These are phyloP conservation scores for Rhododendron henanense DNA, from an alignment of 148 eudicot genomes.

Conservation along the genomic window DNA sequence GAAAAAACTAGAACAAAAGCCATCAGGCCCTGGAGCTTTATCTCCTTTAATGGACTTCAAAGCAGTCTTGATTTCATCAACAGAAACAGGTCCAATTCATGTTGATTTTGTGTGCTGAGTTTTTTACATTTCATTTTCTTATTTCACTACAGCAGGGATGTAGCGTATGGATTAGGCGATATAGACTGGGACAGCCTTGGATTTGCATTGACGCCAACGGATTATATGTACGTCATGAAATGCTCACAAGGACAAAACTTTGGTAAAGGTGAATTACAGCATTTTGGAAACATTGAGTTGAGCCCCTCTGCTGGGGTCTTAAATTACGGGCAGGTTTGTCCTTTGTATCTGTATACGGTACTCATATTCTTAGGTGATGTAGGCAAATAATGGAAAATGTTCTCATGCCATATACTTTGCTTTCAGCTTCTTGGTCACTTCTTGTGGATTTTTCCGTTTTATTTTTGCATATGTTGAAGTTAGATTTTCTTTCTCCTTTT, in stretches of 20 bases:
- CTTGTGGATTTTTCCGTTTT: background rate
- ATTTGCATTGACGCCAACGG: constrained; percentile 72
- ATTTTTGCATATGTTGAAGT: background rate
- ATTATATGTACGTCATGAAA: constrained; percentile 85
- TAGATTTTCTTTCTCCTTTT: background rate
- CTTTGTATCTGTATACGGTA: background rate
- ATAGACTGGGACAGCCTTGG: constrained; percentile 98
- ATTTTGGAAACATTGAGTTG: constrained; percentile 87
- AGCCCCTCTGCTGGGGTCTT: constrained; percentile 91
- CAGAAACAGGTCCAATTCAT: background rate
- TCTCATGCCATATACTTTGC: background rate
- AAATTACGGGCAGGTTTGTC: constrained; percentile 88
- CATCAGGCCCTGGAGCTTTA: no score
- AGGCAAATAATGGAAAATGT: background rate
- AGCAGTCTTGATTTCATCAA: no score
- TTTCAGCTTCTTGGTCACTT: background rate
- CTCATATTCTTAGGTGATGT: background rate
- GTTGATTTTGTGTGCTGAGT: background rate
- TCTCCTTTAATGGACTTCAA: no score
- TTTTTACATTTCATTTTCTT: constrained; percentile 8
- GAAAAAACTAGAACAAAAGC: no score
- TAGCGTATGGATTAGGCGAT: constrained; percentile 47
- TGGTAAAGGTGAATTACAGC: constrained; percentile 64
- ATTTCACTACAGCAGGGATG: constrained; percentile 24
- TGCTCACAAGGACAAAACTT: constrained; percentile 69